Conservation (phyloP, 768 basidiomycete species). For the Lactarius vividus region DNA sequence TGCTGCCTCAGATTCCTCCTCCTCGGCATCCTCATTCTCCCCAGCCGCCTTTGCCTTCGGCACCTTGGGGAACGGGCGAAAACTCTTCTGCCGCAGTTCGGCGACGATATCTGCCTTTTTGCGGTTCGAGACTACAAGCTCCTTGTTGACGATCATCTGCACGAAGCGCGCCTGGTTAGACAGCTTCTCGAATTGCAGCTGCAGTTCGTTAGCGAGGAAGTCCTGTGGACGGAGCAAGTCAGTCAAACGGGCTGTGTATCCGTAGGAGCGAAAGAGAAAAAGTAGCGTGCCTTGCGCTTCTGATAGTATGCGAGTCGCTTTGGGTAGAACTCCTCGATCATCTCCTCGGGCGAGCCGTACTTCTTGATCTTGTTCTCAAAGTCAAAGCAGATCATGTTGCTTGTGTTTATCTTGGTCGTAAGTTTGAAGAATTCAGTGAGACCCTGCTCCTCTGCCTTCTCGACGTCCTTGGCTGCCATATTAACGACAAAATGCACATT, state of each 20-base stretch:
- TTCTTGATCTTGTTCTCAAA: constrained; percentile 94
- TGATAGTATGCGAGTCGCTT: constrained; percentile 88
- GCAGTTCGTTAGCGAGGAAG: constrained; percentile 77
- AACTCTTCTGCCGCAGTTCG: constrained; percentile 80
- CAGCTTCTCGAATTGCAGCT: constrained; percentile 75
- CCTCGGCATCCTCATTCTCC: constrained; percentile 59
- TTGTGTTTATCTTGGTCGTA: constrained; percentile 75
- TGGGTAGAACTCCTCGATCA: constrained; percentile 91
- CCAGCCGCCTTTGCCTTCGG: constrained; percentile 62
- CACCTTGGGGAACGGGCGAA: constrained; percentile 89
- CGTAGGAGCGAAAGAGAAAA: neutral
- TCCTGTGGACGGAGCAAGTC: constrained; percentile 50
- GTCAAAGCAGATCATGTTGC: constrained; percentile 99
- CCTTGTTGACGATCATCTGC: constrained; percentile 88
- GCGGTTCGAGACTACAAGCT: constrained; percentile 80
- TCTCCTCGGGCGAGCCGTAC: constrained; percentile 85
- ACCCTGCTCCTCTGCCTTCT: constrained; percentile 88
- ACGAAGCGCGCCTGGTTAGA: constrained; percentile 97
- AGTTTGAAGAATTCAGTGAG: constrained; percentile 91
- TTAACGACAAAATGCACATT: constrained; percentile 86
- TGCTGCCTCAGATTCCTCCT: constrained; percentile 49
- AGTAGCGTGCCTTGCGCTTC: constrained; percentile 76
- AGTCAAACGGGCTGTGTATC: constrained; percentile 1
- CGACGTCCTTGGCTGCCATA: constrained; percentile 75
- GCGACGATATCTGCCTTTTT: constrained; percentile 83